Conservation (phyloP, 2,329 filamentous ascomycete genomes). For the Stagonosporopsis vannaccii region DNA sequence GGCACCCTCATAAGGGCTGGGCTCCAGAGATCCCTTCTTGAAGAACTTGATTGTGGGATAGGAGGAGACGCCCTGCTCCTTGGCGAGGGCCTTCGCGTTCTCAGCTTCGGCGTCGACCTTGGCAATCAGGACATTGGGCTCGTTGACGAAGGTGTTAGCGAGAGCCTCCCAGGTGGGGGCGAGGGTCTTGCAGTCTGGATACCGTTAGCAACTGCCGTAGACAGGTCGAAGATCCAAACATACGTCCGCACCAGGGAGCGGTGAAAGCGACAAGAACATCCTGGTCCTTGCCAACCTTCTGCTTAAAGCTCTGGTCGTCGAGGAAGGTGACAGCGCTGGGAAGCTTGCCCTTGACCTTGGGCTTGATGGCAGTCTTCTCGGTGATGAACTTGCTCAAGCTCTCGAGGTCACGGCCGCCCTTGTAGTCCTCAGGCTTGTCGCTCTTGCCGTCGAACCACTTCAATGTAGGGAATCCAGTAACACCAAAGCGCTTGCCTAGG, state of each 20-base stretch:
- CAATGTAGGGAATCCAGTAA: constrained; percentile 94
- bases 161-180: constrained; percentile 90
- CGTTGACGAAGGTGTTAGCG: constrained; percentile 79
- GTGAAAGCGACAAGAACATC: constrained; percentile 95
- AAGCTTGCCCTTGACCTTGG: constrained; percentile 75
- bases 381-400: constrained; percentile 80
- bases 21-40: constrained; percentile 78
- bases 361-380: constrained; percentile 85
- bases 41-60: constrained; percentile 99
- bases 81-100: constrained; percentile 79
- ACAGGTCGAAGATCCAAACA: constrained; percentile 52
- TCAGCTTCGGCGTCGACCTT: constrained; percentile 95
- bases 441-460: constrained; percentile 99
- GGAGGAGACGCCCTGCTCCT: constrained; percentile 78
- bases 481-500: constrained; percentile 83
- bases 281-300: constrained; percentile 82
- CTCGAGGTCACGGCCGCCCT: constrained; percentile 85
- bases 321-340: constrained; percentile 81
- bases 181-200: constrained; percentile 91
- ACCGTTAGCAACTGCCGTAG: constrained; percentile 14
- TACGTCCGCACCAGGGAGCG: constrained; percentile 98
- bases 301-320: constrained; percentile 79
- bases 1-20: constrained; percentile 75
- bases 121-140: constrained; percentile 82
- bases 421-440: constrained; percentile 84